Evolutionary conservation across 331 rosid genomes (phyloP).

Genomic region (Phaseolus coccineus): DNA sequence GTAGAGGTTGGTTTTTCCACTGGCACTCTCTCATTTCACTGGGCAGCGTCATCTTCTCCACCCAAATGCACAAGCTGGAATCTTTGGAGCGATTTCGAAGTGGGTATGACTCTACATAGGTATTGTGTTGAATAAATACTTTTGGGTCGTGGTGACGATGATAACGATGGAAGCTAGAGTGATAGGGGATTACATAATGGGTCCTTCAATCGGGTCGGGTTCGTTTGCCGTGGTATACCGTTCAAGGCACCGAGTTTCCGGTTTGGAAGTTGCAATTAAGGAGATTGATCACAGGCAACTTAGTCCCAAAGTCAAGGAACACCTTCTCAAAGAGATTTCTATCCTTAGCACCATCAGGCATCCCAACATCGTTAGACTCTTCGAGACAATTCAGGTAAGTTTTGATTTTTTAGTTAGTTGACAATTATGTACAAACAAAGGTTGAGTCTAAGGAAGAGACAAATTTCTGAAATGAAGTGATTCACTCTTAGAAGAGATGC

Average conservation of each 20-base stretch:
- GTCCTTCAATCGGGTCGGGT: conserved; percentile 80
- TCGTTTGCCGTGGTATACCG: conserved; percentile 94
- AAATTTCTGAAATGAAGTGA: too few species aligned
- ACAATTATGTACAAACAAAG: background rate
- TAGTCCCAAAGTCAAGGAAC: conserved; percentile 73
- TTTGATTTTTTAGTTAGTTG: background rate
- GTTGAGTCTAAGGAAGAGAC: background rate
- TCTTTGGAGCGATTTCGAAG: conserved; percentile 1
- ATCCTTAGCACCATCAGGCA: conserved; percentile 83
- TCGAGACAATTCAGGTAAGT: conserved; percentile 47
- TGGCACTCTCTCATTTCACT: background rate
- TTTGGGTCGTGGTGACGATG: conserved; percentile 31
- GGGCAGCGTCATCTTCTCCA: background rate
- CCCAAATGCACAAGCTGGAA: conserved; percentile 6
- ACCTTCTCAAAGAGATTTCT: conserved; percentile 78
- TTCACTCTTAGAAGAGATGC: too few species aligned
- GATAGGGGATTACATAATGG: conserved; percentile 84
- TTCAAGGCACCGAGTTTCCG: conserved; percentile 69
- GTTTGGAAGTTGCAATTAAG: conserved; percentile 80
- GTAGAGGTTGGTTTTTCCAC: background rate
- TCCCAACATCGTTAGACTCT: conserved; percentile 82
- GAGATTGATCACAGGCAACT: conserved; percentile 76
- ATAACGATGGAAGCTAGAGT: conserved; percentile 60
- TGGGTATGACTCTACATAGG: background rate
- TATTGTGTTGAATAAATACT: background rate